Evolutionary conservation across 2,329 filamentous ascomycete species (phyloP).

Genomic region (Verticillium isaacii): DNA sequence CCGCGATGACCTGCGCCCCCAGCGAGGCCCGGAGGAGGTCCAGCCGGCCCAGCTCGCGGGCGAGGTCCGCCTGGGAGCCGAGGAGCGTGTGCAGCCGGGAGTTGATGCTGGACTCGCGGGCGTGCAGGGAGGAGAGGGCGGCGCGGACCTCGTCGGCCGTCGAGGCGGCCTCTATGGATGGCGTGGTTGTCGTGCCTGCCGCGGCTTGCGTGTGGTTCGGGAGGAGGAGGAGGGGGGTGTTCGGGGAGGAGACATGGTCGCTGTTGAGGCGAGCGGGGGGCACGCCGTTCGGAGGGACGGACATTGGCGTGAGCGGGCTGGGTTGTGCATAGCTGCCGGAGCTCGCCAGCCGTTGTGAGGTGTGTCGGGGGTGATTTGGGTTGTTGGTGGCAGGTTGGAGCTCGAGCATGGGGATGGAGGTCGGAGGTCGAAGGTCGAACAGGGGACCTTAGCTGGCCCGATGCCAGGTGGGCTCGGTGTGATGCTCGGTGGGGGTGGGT

Average conservation of each 20-base stretch:
- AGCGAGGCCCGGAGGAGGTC: conserved; percentile 86
- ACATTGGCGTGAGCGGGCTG: conserved; percentile 39
- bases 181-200: conserved; percentile 8
- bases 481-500: conserved; percentile 5
- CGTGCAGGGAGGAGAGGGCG: conserved; percentile 69
- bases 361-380: conserved; percentile 3
- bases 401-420: conserved; percentile 6
- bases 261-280: conserved; percentile 23
- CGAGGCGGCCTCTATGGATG: conserved; percentile 60
- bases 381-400: conserved; percentile 9
- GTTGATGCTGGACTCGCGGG: conserved; percentile 70
- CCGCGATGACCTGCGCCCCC: conserved; percentile 79
- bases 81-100: conserved; percentile 71
- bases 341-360: conserved; percentile 11
- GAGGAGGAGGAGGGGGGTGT: conserved; percentile 11
- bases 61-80: conserved; percentile 79
- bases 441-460: conserved; percentile 8
- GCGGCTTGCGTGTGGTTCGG: conserved; percentile 7
- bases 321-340: conserved; percentile 37
- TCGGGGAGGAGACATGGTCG: conserved; percentile 3
- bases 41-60: conserved; percentile 78
- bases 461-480: conserved; percentile 4
- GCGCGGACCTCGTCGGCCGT: conserved; percentile 76
- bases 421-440: neutral
- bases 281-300: conserved; percentile 40